A percentile compares a stretch with the other conserved stretches of the same genome.
phyloP scores from a whole-genome alignment of 106 monocot species.

The Hemerocallis citrina region DNA sequence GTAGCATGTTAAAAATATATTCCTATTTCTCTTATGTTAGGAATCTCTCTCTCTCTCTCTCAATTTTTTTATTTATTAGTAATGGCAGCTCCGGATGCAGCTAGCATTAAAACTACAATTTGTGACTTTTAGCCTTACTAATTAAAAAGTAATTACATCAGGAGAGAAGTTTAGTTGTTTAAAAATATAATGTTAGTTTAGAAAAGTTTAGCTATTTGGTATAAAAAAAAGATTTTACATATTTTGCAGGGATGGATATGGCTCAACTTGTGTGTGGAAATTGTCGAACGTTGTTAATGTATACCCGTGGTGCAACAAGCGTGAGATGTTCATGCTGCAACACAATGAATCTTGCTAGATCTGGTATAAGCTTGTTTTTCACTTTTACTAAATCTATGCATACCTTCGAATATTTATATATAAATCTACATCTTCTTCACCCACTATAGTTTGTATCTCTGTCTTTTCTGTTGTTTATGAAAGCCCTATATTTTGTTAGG shows the following conservation, averaged over 20 bases:
- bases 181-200: not conserved
- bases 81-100: not conserved
- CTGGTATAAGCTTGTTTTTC: constrained; percentile 15
- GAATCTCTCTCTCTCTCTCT: too few species aligned
- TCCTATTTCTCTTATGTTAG: too few species aligned
- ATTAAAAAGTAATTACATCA: too few species aligned
- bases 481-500: too few species aligned
- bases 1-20: too few species aligned
- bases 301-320: constrained; percentile 40
- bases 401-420: not conserved
- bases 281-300: constrained; percentile 43
- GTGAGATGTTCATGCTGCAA: constrained; percentile 55
- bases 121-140: not conserved
- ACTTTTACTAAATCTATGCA: not conserved
- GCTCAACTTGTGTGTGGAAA: constrained; percentile 47
- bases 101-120: not conserved
- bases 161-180: not conserved
- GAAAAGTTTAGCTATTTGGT: not conserved
- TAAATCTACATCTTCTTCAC: too few species aligned
- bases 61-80: not conserved
- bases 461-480: too few species aligned
- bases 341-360: constrained; percentile 29
- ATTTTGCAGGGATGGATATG: constrained; percentile 26
- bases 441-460: too few species aligned
- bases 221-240: not conserved